phyloP scores from a whole-genome alignment of 2,329 filamentous ascomycete species.

The Sphaerulina musiva region DNA sequence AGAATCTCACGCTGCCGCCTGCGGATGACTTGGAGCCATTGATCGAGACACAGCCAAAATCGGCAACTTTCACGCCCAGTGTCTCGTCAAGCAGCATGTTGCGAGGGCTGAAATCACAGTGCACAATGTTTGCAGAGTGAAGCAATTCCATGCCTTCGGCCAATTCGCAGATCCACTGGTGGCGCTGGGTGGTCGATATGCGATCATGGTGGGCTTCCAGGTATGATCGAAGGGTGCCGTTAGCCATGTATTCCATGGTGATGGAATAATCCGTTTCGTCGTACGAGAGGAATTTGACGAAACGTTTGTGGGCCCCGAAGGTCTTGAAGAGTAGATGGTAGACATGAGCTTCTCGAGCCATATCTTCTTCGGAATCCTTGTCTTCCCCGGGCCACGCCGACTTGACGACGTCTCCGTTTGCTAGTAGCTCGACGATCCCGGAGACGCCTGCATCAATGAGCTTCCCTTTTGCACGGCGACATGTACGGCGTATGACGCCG shows the following conservation, averaged over 20 bases:
- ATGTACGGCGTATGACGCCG: too few species aligned
- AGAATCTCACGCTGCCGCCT: too few species aligned
- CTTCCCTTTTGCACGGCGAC: not conserved
- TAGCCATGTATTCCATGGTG: not conserved
- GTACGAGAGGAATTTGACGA: not conserved
- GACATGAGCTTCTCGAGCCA: not conserved
- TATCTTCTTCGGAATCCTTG: not conserved
- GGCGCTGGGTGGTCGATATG: too few species aligned
- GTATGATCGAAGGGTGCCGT: slow-evolving; percentile 1
- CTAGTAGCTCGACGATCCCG: not conserved
- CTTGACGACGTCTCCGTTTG: not conserved
- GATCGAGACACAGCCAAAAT: too few species aligned
- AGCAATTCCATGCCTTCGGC: too few species aligned
- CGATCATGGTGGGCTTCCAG: not conserved
- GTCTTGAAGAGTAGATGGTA: too few species aligned
- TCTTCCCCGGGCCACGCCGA: not conserved
- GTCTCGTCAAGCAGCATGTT: too few species aligned
- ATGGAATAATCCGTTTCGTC: not conserved
- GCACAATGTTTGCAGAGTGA: too few species aligned
- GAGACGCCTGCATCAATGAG: not conserved
- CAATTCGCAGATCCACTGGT: too few species aligned
- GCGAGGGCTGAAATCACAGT: too few species aligned
- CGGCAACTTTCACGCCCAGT: too few species aligned
- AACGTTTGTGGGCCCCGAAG: not conserved
- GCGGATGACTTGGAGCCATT: too few species aligned